phyloP scores from a whole-genome alignment of 176 grass and related monocot species.

The Phoenix roebelenii region DNA sequence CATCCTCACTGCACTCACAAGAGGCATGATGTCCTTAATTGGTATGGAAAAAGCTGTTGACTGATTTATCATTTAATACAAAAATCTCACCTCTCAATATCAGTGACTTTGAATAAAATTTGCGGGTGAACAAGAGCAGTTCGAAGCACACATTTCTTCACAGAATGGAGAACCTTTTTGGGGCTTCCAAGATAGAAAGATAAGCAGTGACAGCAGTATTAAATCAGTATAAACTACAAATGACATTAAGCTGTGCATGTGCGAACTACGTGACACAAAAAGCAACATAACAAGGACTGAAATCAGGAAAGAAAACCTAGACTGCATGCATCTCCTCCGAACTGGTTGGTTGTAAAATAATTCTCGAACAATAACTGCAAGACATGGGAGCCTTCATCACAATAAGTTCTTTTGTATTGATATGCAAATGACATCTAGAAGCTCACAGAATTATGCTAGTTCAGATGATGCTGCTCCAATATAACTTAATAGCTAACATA shows the following conservation, averaged over 20 bases:
- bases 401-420: too few relatives aligned
- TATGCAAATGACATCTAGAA: too few relatives aligned
- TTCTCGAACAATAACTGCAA: conserved; percentile 80
- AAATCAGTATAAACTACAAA: neutral
- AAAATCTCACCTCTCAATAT: conserved; percentile 58
- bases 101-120: conserved; percentile 68
- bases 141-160: conserved; percentile 71
- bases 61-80: neutral
- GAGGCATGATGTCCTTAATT: conserved; percentile 16
- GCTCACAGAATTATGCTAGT: too few relatives aligned
- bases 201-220: conserved; percentile 8
- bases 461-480: too few relatives aligned
- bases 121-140: conserved; percentile 76
- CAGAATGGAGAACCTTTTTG: conserved; percentile 59
- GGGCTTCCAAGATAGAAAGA: conserved; percentile 43
- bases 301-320: conserved; percentile 34
- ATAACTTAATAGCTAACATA: too few relatives aligned
- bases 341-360: conserved; percentile 96
- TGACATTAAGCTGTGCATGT: neutral
- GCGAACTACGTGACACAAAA: conserved; percentile 2
- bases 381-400: conserved; percentile 2
- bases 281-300: conserved; percentile 3
- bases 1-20: conserved; percentile 53
- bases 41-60: neutral
- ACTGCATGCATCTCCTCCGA: conserved; percentile 81